Percentiles rank a stretch among this genome's conserved stretches.
phyloP scores from a whole-genome alignment of 2,329 filamentous ascomycete genomes.

The Aspergillus bombycis region DNA sequence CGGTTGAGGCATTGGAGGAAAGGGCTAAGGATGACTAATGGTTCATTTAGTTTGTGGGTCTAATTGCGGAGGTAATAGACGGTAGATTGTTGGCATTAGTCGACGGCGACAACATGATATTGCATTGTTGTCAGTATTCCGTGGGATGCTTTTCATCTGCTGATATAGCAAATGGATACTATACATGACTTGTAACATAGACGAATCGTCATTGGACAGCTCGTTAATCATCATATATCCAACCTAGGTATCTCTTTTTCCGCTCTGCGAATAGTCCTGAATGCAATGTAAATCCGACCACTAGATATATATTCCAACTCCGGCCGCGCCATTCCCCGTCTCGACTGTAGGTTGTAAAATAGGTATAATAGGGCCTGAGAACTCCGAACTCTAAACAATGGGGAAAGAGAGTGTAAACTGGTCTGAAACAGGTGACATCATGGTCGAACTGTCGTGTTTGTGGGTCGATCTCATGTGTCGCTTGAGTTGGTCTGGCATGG shows the following conservation, averaged over 20 bases:
- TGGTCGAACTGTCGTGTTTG: constrained; percentile 28
- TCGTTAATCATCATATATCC: constrained; percentile 13
- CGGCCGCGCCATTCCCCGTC: constrained; percentile 2
- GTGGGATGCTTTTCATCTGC: not conserved
- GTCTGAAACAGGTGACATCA: constrained; percentile 29
- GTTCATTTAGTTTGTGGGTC: too few relatives aligned
- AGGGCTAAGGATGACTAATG: constrained; percentile 40
- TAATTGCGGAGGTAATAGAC: not conserved
- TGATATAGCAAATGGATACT: not conserved
- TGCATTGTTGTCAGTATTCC: not conserved
- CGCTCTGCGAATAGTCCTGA: not conserved
- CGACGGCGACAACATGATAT: not conserved
- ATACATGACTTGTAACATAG: constrained; percentile 8
- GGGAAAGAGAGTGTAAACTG: constrained; percentile 25
- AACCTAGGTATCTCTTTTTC: constrained; percentile 4
- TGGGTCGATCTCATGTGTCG: constrained; percentile 44
- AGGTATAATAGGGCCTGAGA: not conserved
- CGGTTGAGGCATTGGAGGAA: constrained; percentile 47
- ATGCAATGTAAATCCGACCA: not conserved
- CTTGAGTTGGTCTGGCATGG: constrained; percentile 44
- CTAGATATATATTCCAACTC: constrained; percentile 2
- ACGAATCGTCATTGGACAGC: not conserved
- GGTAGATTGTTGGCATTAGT: not conserved
- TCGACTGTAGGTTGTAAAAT: not conserved
- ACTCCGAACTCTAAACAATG: constrained; percentile 13